phyloP scores from a whole-genome alignment of 75 land plant species.

The Larix kaempferi region DNA sequence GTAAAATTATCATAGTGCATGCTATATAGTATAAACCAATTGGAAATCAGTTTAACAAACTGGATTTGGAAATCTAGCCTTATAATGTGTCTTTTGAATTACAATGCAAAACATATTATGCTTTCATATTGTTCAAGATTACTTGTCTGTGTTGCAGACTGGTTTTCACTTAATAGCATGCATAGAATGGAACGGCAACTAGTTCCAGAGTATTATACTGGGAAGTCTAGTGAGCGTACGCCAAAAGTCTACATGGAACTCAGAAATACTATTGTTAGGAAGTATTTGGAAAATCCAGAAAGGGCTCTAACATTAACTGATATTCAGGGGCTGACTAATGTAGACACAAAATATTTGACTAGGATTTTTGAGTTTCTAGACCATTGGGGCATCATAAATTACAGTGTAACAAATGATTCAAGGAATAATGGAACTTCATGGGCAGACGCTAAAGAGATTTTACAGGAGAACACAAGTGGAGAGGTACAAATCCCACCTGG shows the following conservation, averaged over 20 bases:
- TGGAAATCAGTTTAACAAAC: background rate
- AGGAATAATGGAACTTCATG: constrained; percentile 23
- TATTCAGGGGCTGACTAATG: constrained; percentile 32
- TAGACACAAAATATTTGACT: constrained; percentile 36
- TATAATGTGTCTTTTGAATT: background rate
- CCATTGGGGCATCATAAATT: constrained; percentile 97
- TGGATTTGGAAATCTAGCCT: background rate
- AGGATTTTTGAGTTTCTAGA: constrained; percentile 75
- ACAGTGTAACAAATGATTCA: constrained; percentile 35
- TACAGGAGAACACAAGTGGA: constrained; percentile 43
- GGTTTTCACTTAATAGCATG: constrained; percentile 76
- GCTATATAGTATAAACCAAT: no score
- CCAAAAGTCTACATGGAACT: constrained; percentile 75
- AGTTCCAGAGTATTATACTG: constrained; percentile 91
- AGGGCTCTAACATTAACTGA: constrained; percentile 54
- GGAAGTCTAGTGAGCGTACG: constrained; percentile 67
- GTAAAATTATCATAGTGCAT: no score
- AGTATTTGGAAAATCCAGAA: constrained; percentile 75
- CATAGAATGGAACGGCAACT: constrained; percentile 84
- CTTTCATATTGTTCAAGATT: constrained; percentile 1
- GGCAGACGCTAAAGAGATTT: constrained; percentile 19
- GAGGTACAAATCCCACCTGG: constrained; percentile 46
- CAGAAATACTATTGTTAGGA: constrained; percentile 65
- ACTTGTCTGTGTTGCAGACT: constrained; percentile 46
- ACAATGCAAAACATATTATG: background rate